These are phyloP conservation scores for Ophiostoma sp. DNA, from an alignment of 2,329 filamentous ascomycete genomes.

Conservation along the genomic window DNA sequence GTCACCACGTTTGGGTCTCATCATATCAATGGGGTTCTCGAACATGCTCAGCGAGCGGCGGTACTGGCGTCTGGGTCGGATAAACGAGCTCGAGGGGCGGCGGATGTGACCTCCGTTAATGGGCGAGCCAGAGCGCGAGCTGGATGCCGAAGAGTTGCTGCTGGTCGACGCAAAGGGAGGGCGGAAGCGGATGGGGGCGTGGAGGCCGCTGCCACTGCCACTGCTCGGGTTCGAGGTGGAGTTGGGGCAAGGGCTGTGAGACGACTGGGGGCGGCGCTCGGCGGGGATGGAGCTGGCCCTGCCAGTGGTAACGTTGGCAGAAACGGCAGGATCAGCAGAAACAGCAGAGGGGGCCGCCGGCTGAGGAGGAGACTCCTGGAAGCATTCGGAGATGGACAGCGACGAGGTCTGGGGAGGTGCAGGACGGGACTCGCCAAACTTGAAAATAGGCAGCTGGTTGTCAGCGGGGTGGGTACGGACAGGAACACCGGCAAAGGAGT, in stretches of 20 bases:
- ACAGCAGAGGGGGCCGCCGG: background rate
- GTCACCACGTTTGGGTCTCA: constrained; percentile 68
- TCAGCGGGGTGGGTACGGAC: constrained; percentile 53
- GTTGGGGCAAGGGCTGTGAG: constrained; percentile 52
- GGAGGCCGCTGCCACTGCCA: constrained; percentile 34
- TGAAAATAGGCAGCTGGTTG: constrained; percentile 65
- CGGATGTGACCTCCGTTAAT: constrained; percentile 55
- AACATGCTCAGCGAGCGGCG: constrained; percentile 97
- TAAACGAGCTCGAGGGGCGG: constrained; percentile 65
- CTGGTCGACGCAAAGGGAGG: constrained; percentile 57
- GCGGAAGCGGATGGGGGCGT: constrained; percentile 58
- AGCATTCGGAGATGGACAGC: constrained; percentile 73
- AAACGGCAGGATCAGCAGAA: background rate
- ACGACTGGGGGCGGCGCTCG: constrained; percentile 57
- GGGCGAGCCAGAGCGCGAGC: constrained; percentile 67
- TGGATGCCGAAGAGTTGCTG: constrained; percentile 35
- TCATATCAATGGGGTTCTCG: constrained; percentile 81
- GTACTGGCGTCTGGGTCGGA: constrained; percentile 79
- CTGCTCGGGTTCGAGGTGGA: constrained; percentile 29
- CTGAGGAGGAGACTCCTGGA: constrained; percentile 71
- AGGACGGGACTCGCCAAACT: constrained; percentile 53
- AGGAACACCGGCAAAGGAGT: constrained; percentile 59
- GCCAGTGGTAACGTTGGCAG: background rate
- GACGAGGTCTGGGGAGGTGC: constrained; percentile 39
- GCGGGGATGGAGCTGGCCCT: constrained; percentile 8